Base-by-base conservation (phyloP, 345 rosid genomes). In the Acer campestre region DNA sequence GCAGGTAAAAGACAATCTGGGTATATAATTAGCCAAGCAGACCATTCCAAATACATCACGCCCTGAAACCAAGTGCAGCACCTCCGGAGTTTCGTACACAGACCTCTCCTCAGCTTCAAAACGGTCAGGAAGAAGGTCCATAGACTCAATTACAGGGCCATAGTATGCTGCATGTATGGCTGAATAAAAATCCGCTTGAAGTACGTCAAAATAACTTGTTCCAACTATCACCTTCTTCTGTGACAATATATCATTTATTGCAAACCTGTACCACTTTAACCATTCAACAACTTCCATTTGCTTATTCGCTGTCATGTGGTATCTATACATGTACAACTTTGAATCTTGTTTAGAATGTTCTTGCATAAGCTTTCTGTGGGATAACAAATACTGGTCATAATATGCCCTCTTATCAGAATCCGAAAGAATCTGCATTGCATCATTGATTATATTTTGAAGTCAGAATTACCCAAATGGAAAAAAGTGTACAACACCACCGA, bases 81-180 rank as follows among this genome's bases (percentile, higher is more conserved):
- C 92, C 78, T 95, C 98, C 5, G 84, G 84, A 65, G 89, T 92
- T 42, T 90, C 93, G 78, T 56, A 85, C 59, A 86, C 87, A 83
- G 99, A 95, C 79, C 99, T 92, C 79, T 93, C 99, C 90, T 95
- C 98, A 5, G 98, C 99, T 89, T 95, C 98, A 78, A 95, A 95
- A 75, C 93, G 81, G 76, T 90, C 92, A 1, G 99, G 99, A 81
- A 95, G 97, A 82, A 89, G 87, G 78, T 93, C 93, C 83, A 88
- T 76, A 31, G 93, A 93, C 55, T 92, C 97, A n/a, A 93, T 84
- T 12, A 69, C 82, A 80, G 98, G 99, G 18, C 99, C 99, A 59
- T 90, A 93, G 74, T 88, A 95, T 25, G 98, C 98, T 0, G 89
- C 80, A 46, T 86, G 89, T 58, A 95, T 74, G 20, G 99, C 98